Conservation (phyloP, 2,329 filamentous ascomycete genomes). For the Claviceps pazoutovae region DNA sequence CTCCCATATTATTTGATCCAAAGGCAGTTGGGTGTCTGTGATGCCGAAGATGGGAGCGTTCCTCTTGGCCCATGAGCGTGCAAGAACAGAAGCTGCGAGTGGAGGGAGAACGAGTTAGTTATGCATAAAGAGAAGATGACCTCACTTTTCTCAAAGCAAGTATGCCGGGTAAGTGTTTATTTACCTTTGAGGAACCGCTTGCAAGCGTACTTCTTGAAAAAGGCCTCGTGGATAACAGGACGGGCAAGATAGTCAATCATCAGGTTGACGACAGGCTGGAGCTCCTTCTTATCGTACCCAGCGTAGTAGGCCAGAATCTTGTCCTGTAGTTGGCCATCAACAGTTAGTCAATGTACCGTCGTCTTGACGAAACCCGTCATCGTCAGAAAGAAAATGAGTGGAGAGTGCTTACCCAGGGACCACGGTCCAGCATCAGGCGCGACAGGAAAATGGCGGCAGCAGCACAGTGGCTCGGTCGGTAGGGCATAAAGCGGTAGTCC, state of each 20-base stretch:
- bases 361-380: not conserved
- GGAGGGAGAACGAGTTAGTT: conserved; percentile 9
- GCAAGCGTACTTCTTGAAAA: conserved; percentile 99
- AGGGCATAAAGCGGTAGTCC: conserved; percentile 85
- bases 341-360: conserved; percentile 14
- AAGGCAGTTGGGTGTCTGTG: conserved; percentile 31
- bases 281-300: conserved; percentile 84
- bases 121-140: not conserved
- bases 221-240: conserved; percentile 85
- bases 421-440: conserved; percentile 77
- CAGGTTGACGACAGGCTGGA: conserved; percentile 78
- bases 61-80: conserved; percentile 87
- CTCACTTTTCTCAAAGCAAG: not conserved
- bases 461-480: conserved; percentile 77
- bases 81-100: conserved; percentile 66
- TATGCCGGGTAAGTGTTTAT: conserved; percentile 11
- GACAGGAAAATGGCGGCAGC: conserved; percentile 92
- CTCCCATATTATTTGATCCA: conserved; percentile 32
- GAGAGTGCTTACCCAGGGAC: conserved; percentile 61
- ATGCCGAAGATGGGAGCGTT: conserved; percentile 47
- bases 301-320: conserved; percentile 78
- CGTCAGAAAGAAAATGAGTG: not conserved
- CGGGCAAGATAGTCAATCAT: conserved; percentile 95
- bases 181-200: conserved; percentile 98
- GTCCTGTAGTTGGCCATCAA: conserved; percentile 38